Conservation (phyloP, 2,329 filamentous ascomycete genomes). For the Trichoderma sp. region DNA sequence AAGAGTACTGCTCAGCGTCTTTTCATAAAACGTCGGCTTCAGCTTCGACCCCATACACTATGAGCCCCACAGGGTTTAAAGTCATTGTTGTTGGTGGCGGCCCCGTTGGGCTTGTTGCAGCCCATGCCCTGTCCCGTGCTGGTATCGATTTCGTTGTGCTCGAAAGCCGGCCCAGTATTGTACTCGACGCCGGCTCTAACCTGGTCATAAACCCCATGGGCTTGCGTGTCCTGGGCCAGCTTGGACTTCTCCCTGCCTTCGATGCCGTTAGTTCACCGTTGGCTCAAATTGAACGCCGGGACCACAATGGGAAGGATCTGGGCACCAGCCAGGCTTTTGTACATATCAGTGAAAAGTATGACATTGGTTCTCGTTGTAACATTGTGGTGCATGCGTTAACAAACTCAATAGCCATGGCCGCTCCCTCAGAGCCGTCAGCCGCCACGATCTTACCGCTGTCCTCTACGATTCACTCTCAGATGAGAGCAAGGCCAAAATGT, state of each 20-base stretch:
- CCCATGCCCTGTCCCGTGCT: slow-evolving; percentile 31
- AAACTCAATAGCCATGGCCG: neutral
- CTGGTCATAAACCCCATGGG: neutral
- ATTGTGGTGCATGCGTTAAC: neutral
- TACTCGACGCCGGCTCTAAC: neutral
- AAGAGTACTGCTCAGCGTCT: neutral
- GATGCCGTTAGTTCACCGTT: neutral
- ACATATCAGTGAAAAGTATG: neutral
- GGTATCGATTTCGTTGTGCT: slow-evolving; percentile 33
- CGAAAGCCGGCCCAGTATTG: slow-evolving; percentile 21
- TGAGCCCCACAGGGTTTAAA: neutral
- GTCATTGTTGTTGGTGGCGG: slow-evolving; percentile 34
- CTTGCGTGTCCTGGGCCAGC: slow-evolving; percentile 15
- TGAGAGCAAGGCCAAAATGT: neutral
- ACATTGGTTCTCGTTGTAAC: neutral
- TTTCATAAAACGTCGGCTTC: neutral
- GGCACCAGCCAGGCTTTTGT: neutral
- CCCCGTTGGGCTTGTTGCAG: slow-evolving; percentile 30
- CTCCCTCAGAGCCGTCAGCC: neutral
- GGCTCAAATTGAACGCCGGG: neutral
- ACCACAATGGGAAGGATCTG: neutral
- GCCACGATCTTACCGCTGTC: neutral
- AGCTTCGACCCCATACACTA: neutral
- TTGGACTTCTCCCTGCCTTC: slow-evolving; percentile 20
- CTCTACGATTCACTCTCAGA: neutral